A percentile compares a stretch with the other conserved stretches of the same genome.
These are phyloP conservation scores for Nigrograna mackinnonii DNA, from an alignment of 2,329 filamentous ascomycete genomes.

Conservation along the genomic window DNA sequence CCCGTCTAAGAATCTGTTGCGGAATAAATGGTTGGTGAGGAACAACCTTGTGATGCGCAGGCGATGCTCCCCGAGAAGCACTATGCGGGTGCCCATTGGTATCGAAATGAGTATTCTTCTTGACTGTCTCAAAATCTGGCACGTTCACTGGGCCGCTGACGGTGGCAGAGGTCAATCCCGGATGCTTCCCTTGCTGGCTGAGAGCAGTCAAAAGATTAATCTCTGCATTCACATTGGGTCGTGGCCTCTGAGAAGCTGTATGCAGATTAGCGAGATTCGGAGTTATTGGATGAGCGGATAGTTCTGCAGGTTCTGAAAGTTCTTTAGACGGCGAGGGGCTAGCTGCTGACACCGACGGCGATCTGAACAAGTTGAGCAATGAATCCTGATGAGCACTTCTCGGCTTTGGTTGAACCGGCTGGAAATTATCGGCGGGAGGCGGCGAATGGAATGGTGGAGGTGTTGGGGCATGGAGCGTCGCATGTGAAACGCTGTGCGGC, in stretches of 20 bases:
- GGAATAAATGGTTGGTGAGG: conserved; percentile 27
- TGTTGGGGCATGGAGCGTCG: conserved; percentile 23
- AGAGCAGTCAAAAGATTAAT: conserved; percentile 22
- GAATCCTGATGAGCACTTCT: conserved; percentile 48
- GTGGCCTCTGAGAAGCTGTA: conserved; percentile 21
- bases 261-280: conserved; percentile 24
- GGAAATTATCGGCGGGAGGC: conserved; percentile 22
- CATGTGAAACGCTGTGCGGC: conserved; percentile 13
- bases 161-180: conserved; percentile 41
- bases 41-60: conserved; percentile 7
- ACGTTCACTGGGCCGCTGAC: conserved; percentile 46
- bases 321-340: conserved; percentile 23
- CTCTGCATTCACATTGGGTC: no score
- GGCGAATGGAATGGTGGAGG: conserved; percentile 34
- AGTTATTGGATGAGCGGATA: conserved; percentile 49
- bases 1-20: conserved; percentile 28
- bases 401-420: conserved; percentile 37
- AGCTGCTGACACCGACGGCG: conserved; percentile 23
- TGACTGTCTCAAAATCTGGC: conserved; percentile 44
- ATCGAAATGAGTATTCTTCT: conserved; percentile 28
- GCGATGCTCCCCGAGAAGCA: conserved; percentile 35
- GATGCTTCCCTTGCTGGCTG: conserved; percentile 17
- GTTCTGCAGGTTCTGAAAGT: conserved; percentile 46
- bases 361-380: conserved; percentile 50
- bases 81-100: conserved; percentile 20